A percentile compares a stretch with the other conserved stretches of the same genome.
Evolutionary conservation across 805 yeast genomes (phyloP).

Genomic region (Brettanomyces custersianus): DNA sequence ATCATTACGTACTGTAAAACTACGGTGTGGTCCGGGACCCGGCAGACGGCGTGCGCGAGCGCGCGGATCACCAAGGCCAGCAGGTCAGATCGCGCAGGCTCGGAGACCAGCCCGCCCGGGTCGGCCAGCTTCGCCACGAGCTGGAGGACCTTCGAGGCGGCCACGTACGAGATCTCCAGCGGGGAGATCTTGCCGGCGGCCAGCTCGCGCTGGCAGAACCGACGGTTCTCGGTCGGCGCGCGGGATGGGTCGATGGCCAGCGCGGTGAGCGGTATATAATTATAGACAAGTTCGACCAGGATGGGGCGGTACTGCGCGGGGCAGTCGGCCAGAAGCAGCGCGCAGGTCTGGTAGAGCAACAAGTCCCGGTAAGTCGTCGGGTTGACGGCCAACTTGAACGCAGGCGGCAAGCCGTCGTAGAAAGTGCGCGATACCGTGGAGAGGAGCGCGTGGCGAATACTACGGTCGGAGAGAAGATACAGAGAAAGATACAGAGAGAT

Average conservation of each 20-base stretch:
- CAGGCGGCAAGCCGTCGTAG: conserved; percentile 43
- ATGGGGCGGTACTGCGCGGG: conserved; percentile 34
- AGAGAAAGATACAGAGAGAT: conserved; percentile 44
- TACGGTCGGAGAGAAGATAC: conserved; percentile 32
- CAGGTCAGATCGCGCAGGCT: conserved; percentile 41
- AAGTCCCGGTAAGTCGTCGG: conserved; percentile 57
- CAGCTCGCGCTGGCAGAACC: conserved; percentile 8
- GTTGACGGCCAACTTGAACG: conserved; percentile 30
- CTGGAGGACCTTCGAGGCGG: conserved; percentile 38
- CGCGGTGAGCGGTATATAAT: conserved; percentile 37
- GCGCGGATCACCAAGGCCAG: conserved; percentile 53
- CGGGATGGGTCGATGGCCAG: conserved; percentile 1
- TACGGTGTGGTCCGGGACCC: conserved; percentile 42
- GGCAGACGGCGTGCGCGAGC: conserved; percentile 41
- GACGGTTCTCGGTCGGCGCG: conserved; percentile 11
- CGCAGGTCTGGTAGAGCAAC: conserved; percentile 42
- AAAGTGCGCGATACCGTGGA: conserved; percentile 34
- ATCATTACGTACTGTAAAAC: conserved; percentile 43
- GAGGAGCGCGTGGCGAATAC: conserved; percentile 31
- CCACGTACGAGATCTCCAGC: conserved; percentile 40
- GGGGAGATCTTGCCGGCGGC: conserved; percentile 6
- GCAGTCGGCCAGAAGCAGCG: conserved; percentile 25
- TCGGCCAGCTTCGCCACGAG: conserved; percentile 31
- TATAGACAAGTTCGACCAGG: conserved; percentile 51
- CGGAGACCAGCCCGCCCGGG: conserved; percentile 23